A percentile compares a stretch with the other conserved stretches of the same genome.
Evolutionary conservation across 257 asterid genomes (phyloP).

Genomic region (Petunia secreta): DNA sequence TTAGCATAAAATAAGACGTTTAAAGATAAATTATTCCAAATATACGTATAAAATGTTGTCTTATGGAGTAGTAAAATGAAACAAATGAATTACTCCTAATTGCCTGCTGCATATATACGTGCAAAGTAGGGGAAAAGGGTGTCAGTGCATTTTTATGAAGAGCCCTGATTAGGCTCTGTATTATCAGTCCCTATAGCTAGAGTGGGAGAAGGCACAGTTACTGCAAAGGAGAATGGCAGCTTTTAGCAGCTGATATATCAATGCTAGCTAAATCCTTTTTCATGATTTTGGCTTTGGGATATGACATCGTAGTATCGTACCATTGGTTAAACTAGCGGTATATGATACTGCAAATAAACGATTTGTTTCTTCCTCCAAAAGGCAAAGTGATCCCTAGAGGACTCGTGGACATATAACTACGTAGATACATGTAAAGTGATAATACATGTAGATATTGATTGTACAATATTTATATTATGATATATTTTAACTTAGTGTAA

Average conservation of each 20-base stretch:
- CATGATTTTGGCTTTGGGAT: background rate
- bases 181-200: background rate
- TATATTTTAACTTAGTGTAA: too few relatives aligned
- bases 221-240: slow-evolving; percentile 2
- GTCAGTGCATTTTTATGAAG: background rate
- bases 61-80: too few relatives aligned
- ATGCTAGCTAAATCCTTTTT: background rate
- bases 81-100: background rate
- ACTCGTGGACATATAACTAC: background rate
- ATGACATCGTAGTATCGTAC: slow-evolving; percentile 23
- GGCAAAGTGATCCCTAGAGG: background rate
- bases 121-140: background rate
- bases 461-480: too few relatives aligned
- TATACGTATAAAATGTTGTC: too few relatives aligned
- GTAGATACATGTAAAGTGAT: too few relatives aligned
- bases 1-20: too few relatives aligned
- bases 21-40: too few relatives aligned
- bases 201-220: background rate
- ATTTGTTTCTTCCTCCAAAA: background rate
- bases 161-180: slow-evolving; percentile 4
- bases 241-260: background rate
- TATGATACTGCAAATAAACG: background rate
- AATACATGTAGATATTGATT: too few relatives aligned
- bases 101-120: background rate
- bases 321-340: slow-evolving; percentile 20